Evolutionary conservation across 2,329 filamentous ascomycete genomes (phyloP).

Genomic region (Scortechinia acanthostroma): DNA sequence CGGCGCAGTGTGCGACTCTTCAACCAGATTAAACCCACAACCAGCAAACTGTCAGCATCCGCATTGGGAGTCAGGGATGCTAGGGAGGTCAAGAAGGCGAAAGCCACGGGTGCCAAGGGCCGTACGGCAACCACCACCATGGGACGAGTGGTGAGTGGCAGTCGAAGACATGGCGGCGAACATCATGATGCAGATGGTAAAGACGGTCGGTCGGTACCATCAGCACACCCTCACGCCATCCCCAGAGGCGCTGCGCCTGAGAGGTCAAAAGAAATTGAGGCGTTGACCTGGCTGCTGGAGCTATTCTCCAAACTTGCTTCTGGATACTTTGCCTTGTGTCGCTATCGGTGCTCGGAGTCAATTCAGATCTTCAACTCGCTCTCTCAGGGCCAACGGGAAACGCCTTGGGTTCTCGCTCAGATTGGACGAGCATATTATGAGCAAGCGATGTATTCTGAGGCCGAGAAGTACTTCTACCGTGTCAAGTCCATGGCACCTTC

Average conservation of each 20-base stretch:
- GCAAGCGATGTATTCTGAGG: conserved; percentile 76
- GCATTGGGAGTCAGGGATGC: not conserved
- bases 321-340: conserved; percentile 72
- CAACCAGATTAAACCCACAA: conserved; percentile 46
- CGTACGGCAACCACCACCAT: not conserved
- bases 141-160: not conserved
- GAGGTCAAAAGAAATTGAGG: conserved; percentile 63
- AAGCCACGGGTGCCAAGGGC: not conserved
- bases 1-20: conserved; percentile 39
- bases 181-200: not conserved
- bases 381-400: conserved; percentile 72
- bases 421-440: conserved; percentile 89
- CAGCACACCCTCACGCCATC: conserved; percentile 5
- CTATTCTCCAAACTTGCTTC: conserved; percentile 74
- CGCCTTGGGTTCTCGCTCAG: conserved; percentile 86
- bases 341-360: conserved; percentile 73
- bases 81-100: not conserved
- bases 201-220: not conserved
- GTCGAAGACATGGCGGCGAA: not conserved
- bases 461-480: conserved; percentile 77
- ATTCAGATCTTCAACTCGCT: conserved; percentile 68
- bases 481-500: conserved; percentile 76
- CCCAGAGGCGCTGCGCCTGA: conserved; percentile 39
- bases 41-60: conserved; percentile 12
- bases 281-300: conserved; percentile 70